Evolutionary conservation across 164 flowering plant species (phyloP), one percentile per base, ranked within the genome.

Genomic region (Saururus chinensis): DNA sequence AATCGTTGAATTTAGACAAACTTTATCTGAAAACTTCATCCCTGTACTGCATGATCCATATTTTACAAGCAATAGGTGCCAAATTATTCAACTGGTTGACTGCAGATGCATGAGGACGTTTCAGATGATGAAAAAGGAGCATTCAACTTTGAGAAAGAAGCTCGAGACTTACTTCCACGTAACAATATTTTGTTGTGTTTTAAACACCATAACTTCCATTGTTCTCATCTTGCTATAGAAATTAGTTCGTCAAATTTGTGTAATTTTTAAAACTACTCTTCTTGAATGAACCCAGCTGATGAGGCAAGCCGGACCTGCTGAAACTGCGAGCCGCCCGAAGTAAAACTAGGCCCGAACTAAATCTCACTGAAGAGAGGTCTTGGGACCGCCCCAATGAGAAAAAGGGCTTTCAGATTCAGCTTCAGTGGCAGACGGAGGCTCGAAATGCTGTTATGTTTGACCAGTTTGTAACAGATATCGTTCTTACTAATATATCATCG

Each of bases 141-240:
- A 63, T 24, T 59, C 59, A 7, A 56, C 51, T 45, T 45, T 63
- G 60, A 63, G 40, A 45, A 63, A 63, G 60, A 63, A 63, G 53
- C 60, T 56, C 7, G 60, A 53, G 51, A 45, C 40, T 22, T 56
- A 63, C 41, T 63, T 55, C 25, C 66, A 63, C 60, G 57, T 61
- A 1, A 13, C 56, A 30, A 30, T 30, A 30, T 30, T 30, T 25
- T 23, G 10, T 25, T 48, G 13, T 13, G 13, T 26, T 20, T 16
- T 14, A 26, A 12, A 4, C 17, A 26, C 24, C n/a, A 1, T 37
- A 16, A 16, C 51, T 12, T 17, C 22, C 1, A 17, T 12, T 63
- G 8, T 20, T 23, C 7, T 6, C 10, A 21, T 19, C n/a, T 53
- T 41, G 20, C 14, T 5, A 41, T 40, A 7, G 20, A 4, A 26